A percentile compares a stretch with the other conserved stretches of the same genome.
Conservation (phyloP, 2,329 filamentous ascomycete species). For the Fusarium buxicola region DNA sequence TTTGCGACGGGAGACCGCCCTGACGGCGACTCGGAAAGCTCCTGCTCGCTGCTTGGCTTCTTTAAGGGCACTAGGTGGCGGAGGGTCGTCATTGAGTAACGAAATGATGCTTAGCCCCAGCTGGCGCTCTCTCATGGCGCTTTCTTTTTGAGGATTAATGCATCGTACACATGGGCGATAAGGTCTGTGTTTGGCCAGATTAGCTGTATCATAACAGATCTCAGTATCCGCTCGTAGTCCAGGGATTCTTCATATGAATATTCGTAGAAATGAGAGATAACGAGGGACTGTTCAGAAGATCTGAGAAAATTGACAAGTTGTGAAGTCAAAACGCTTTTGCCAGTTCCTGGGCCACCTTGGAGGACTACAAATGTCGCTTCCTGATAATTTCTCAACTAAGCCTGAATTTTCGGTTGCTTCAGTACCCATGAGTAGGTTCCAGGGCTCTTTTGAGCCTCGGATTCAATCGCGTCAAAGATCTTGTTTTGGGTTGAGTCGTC, state of each 20-base stretch:
- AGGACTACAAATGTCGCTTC: constrained; percentile 47
- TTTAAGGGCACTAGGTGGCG: too few species aligned
- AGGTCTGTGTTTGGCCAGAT: constrained; percentile 36
- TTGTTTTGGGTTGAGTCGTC: constrained; percentile 48
- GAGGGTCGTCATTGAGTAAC: too few species aligned
- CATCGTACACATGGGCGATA: constrained; percentile 42
- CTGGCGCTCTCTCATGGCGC: too few species aligned
- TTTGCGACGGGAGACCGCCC: too few species aligned
- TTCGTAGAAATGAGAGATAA: constrained; percentile 52
- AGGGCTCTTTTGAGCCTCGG: constrained; percentile 41
- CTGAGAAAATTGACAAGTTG: constrained; percentile 48
- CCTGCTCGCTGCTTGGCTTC: too few species aligned
- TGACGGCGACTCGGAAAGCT: too few species aligned
- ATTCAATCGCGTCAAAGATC: constrained; percentile 45
- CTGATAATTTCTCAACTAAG: constrained; percentile 41
- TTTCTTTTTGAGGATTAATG: constrained; percentile 18
- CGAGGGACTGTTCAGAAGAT: constrained; percentile 9
- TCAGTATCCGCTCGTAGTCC: constrained; percentile 49
- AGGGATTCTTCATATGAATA: constrained; percentile 48
- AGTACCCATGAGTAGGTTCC: constrained; percentile 53
- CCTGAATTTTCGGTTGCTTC: constrained; percentile 41
- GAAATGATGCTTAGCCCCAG: too few species aligned
- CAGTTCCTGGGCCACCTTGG: constrained; percentile 51
- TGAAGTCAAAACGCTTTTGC: constrained; percentile 51
- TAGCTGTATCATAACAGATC: constrained; percentile 49